Evolutionary conservation across 148 eudicot species (phyloP), one percentile per base, ranked within the genome.

Genomic region (Simmondsia chinensis): DNA sequence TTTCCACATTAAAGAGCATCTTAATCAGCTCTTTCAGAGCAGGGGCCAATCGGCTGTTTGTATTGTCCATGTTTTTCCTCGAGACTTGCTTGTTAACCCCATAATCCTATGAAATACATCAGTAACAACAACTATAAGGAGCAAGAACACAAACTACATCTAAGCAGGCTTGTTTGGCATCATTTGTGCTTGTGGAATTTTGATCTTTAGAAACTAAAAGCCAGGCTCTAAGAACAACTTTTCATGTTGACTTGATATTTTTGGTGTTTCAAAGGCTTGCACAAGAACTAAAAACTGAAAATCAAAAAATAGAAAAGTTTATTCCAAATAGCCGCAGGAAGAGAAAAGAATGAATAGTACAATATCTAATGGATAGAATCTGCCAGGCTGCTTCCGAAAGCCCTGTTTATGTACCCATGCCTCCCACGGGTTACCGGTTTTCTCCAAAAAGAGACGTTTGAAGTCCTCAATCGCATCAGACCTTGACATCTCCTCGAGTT

Each of bases 1-100:
- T 69, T 65, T 93, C 99, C 42, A 86, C 94, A 65, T 93, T 82
- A 63, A 93, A 93, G 51, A 93, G 94, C 86, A 93, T 86, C 77
- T 79, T 93, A 51, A 93, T 82, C 72, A 93, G 61, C 58, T 82
- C 96, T 47, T 61, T 70, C 32, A 93, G 54, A 38, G 87, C 79
- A 43, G 82, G 79, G 13, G 96, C 74, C 52, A 93, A 87, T 62
- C 46, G 60, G 50, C 77, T 86, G 25, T 51, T 58, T 10, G 54
- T 62, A 57, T 86, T 73, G 32, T 62, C 52, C 12, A 57, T 21
- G 13, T 66, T 71, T 56, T 64, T 91, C 82, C 61, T 82, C 34
- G 77, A 35, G n/a, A 49, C 50, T 64, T 76, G 80, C 79, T 71
- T 81, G 45, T 62, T 83, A 39, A 77, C 83, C 44, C 99, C 99